A percentile compares a stretch with the other conserved stretches of the same genome.
phyloP scores from a whole-genome alignment of 2,329 filamentous ascomycete genomes.

The Penicillium corylophilum region DNA sequence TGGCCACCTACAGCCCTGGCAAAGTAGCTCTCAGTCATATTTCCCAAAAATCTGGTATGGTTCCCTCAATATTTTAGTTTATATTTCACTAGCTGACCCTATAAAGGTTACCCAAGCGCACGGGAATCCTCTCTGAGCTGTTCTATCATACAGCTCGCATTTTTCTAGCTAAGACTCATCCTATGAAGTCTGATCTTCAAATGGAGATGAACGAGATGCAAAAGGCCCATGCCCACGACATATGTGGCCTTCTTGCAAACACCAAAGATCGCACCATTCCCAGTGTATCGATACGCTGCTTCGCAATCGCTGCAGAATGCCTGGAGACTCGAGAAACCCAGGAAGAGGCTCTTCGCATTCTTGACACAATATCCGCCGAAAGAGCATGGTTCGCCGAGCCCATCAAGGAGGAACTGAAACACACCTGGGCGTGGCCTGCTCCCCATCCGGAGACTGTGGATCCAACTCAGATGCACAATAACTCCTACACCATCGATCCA shows the following conservation, averaged over 20 bases:
- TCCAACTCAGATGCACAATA: slow-evolving; percentile 18
- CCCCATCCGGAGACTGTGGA: slow-evolving; percentile 33
- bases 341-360: slow-evolving; percentile 74
- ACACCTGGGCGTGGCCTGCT: slow-evolving; percentile 71
- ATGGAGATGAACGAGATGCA: slow-evolving; percentile 70
- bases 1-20: slow-evolving; percentile 69
- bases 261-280: slow-evolving; percentile 78
- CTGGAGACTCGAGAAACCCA: slow-evolving; percentile 70
- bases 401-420: slow-evolving; percentile 70
- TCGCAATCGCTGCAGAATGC: slow-evolving; percentile 74
- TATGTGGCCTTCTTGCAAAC: slow-evolving; percentile 87
- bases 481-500: slow-evolving; percentile 22
- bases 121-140: slow-evolving; percentile 76
- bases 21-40: slow-evolving; percentile 66
- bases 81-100: not conserved
- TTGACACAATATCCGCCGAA: slow-evolving; percentile 71
- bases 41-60: slow-evolving; percentile 85
- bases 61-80: not conserved
- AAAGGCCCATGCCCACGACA: slow-evolving; percentile 73
- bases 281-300: slow-evolving; percentile 73
- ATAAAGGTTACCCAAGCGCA: slow-evolving; percentile 74
- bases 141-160: slow-evolving; percentile 89
- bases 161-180: slow-evolving; percentile 76
- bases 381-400: slow-evolving; percentile 76
- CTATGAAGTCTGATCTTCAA: slow-evolving; percentile 58